These are phyloP conservation scores for Chondrostereum purpureum DNA, from an alignment of 1,284 basidiomycete genomes.

Conservation along the genomic window DNA sequence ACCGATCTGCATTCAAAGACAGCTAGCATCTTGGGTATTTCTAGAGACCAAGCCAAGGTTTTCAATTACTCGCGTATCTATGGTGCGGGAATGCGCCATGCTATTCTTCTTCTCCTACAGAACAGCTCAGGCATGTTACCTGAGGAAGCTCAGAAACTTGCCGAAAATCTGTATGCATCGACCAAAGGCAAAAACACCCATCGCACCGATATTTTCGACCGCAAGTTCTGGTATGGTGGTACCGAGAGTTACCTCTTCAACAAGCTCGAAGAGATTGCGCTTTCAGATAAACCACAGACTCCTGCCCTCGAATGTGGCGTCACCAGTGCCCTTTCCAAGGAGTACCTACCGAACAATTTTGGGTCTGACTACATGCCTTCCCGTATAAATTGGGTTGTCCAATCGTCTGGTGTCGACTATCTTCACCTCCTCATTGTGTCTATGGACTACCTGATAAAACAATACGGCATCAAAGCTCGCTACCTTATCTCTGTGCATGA, in stretches of 20 bases:
- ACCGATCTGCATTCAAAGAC: constrained; percentile 98
- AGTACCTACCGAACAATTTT: constrained; percentile 74
- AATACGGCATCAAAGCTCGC: constrained; percentile 83
- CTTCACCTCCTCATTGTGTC: constrained; percentile 93
- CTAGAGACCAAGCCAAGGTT: constrained; percentile 94
- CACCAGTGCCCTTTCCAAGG: constrained; percentile 86
- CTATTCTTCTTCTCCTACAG: constrained; percentile 84
- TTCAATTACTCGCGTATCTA: constrained; percentile 99
- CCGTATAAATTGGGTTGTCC: constrained; percentile 99
- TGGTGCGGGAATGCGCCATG: constrained; percentile 94
- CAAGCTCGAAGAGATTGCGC: constrained; percentile 93
- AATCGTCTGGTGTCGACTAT: constrained; percentile 98
- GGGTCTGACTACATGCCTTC: constrained; percentile 92
- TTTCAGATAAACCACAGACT: constrained; percentile 82
- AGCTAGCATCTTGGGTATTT: constrained; percentile 88
- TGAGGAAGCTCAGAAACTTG: constrained; percentile 76
- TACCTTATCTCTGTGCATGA: constrained; percentile 98
- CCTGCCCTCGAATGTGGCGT: constrained; percentile 94
- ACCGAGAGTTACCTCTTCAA: constrained; percentile 99
- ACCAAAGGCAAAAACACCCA: constrained; percentile 91
- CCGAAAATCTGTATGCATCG: constrained; percentile 83
- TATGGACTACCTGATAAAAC: constrained; percentile 84
- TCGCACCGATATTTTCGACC: constrained; percentile 59
- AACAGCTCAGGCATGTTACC: constrained; percentile 76
- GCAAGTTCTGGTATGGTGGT: constrained; percentile 95